Percentiles rank a stretch among this genome's conserved stretches.
phyloP scores from a whole-genome alignment of 2,329 filamentous ascomycete species.

The Elsinoe batatas region DNA sequence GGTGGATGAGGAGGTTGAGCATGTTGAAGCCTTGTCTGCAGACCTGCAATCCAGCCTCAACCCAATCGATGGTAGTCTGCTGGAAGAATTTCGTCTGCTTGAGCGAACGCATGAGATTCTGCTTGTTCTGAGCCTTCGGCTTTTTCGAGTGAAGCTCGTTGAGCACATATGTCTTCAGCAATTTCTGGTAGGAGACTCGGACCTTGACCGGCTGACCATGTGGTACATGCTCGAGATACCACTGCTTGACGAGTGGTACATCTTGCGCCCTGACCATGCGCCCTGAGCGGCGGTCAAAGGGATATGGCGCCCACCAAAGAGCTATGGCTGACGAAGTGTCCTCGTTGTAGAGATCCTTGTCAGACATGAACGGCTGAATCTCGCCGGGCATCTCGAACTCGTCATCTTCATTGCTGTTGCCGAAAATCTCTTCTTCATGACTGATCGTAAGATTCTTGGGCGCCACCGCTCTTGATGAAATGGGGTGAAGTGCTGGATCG shows the following conservation, averaged over 20 bases:
- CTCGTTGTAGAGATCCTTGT: constrained; percentile 78
- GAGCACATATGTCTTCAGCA: constrained; percentile 89
- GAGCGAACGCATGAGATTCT: constrained; percentile 77
- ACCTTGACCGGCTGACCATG: constrained; percentile 90
- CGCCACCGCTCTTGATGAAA: constrained; percentile 86
- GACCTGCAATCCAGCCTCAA: constrained; percentile 95
- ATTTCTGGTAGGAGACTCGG: constrained; percentile 93
- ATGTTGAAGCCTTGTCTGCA: constrained; percentile 99
- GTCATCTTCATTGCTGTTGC: constrained; percentile 59
- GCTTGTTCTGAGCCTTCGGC: constrained; percentile 90
- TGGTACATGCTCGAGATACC: constrained; percentile 94
- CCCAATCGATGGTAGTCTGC: constrained; percentile 98
- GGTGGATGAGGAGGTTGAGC: constrained; percentile 93
- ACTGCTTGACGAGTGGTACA: constrained; percentile 93
- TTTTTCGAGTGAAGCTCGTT: constrained; percentile 96
- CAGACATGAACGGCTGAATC: constrained; percentile 77
- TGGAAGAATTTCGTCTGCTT: constrained; percentile 99
- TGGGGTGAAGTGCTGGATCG: constrained; percentile 94
- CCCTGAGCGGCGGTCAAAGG: constrained; percentile 87
- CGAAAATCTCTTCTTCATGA: constrained; percentile 91
- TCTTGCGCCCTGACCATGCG: constrained; percentile 96
- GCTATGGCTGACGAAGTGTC: constrained; percentile 87
- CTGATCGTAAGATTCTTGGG: constrained; percentile 88
- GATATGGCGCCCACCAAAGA: constrained; percentile 96
- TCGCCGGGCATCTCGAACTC: constrained; percentile 68